Evolutionary conservation across 352 stramenopile genomes (phyloP), one percentile per base, ranked within the genome.

Genomic region (Globisporangium yorkense): DNA sequence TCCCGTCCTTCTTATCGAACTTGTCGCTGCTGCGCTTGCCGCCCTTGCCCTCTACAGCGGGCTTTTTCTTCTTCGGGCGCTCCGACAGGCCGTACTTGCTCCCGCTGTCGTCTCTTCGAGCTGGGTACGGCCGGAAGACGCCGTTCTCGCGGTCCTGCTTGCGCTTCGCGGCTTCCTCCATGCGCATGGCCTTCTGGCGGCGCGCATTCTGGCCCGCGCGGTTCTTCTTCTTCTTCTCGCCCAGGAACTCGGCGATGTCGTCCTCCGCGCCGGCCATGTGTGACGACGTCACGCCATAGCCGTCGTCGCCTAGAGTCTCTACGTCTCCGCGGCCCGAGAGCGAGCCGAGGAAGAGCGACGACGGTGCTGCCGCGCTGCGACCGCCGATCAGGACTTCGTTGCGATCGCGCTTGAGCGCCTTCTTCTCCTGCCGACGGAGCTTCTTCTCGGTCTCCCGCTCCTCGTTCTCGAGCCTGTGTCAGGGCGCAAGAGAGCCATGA

Each of bases 201-300:
- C 84, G 80, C n/a, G 84, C 84, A 54, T 78, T 78, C 50, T 94
- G 84, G 20, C 84, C 84, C 7, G 81, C 59, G 16, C 84, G 81
- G 62, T 94, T 94, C 64, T 94, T 94, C 54, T 74, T 86, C 73
- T 90, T 90, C 65, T 91, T 89, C 61, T 94, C 84, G 31, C 84
- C 84, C 51, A 94, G 55, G 50, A 94, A 92, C 56, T 92, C 84
- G 35, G 84, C 84, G 58, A 94, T 91, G 39, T 92, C 84, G 54
- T 91, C 81, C 27, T 90, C 75, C 0, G 71, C 79, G 15, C 69
- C 74, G 55, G 67, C 71, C 71, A 88, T 83, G 2, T 58, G 58
- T 5, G 56, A 63, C 1, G 35, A 31, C 62, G 29, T 56, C 62
- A 49, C 66, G 66, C 52, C 43, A 9, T 61, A 54, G 5, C 52